Base-by-base conservation (phyloP, 768 basidiomycete genomes). In the Nidularia sp. region DNA sequence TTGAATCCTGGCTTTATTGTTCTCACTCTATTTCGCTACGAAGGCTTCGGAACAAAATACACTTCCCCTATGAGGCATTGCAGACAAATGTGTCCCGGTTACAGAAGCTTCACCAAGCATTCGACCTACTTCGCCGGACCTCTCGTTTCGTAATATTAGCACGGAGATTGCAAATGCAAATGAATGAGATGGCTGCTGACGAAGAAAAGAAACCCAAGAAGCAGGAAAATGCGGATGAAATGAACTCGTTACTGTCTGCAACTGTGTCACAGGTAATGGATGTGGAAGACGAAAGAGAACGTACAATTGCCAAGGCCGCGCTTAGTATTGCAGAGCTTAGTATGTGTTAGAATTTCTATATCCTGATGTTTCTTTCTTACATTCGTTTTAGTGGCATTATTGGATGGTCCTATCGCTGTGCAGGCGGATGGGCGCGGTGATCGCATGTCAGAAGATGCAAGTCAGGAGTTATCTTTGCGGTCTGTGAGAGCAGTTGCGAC, bases 301-400 rank as follows among this genome's bases (percentile, higher is more conserved):
- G 96, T 6, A 82, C 82, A 12, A 85, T 98, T 60, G 88, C 93
- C 2, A 95, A 95, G 67, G 95, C 96, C 2, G 96, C 95, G n/a
- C 71, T 98, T 60, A 94, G 85, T 36, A 85, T 98, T 6, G 92
- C 95, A 0, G 96, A 99, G 66, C 74, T 98, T 42, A 78, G 93
- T 92, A 55, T 59, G 86, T 72, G n/a, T n/a, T 12, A 35, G 10
- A 33, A 7, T 1, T 39, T 43, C 18, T 18, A 18, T n/a, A 42
- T 29, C 18, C 33, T 22, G 42, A 5, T 51, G n/a, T 49, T 42
- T 34, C 48, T 45, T 34, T n/a, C 12, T 9, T 57, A 49, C 63
- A 36, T 43, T 39, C 10, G 15, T 31, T 51, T 15, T 46, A 86
- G 85, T 77, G 39, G 69, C 72, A 15, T 66, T 86, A 39, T 66